Evolutionary conservation across 2,329 filamentous ascomycete genomes (phyloP).

Genomic region (Zopfia rhizophila): DNA sequence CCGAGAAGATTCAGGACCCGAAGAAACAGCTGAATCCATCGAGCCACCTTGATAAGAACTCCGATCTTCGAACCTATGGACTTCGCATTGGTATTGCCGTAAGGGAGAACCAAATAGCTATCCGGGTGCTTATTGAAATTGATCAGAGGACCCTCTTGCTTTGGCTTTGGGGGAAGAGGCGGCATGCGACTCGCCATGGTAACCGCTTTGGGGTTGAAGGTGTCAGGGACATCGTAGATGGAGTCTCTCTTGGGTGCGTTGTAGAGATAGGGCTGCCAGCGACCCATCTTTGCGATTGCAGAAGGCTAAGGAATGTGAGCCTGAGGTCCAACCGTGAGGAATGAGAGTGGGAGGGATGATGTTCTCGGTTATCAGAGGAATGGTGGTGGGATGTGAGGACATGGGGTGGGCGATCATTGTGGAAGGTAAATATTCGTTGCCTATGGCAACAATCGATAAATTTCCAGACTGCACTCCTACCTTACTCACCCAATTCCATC

Average conservation of each 20-base stretch:
- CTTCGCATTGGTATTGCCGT: constrained; percentile 69
- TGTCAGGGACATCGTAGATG: constrained; percentile 60
- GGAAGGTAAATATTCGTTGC: constrained; percentile 44
- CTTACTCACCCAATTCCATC: too few relatives aligned
- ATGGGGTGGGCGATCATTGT: constrained; percentile 41
- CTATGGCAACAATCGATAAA: constrained; percentile 43
- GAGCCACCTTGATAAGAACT: constrained; percentile 73
- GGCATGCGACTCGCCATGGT: constrained; percentile 81
- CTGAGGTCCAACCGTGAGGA: constrained; percentile 37
- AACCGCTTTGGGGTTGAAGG: constrained; percentile 88
- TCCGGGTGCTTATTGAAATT: constrained; percentile 89
- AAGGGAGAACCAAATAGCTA: constrained; percentile 72
- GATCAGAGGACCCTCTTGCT: constrained; percentile 79
- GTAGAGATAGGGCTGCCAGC: constrained; percentile 79
- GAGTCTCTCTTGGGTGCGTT: constrained; percentile 63
- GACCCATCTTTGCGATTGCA: constrained; percentile 50
- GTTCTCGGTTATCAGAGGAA: constrained; percentile 46
- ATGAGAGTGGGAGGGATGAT: constrained; percentile 32
- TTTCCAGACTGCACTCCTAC: too few relatives aligned
- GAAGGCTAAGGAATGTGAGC: constrained; percentile 39
- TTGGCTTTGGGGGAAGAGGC: constrained; percentile 67
- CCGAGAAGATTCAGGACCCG: constrained; percentile 74
- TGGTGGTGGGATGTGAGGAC: constrained; percentile 42
- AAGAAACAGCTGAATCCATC: constrained; percentile 75
- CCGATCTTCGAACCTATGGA: constrained; percentile 78